Percentiles rank a stretch among this genome's conserved stretches.
Evolutionary conservation across 805 yeast genomes (phyloP).

Genomic region (Spathaspora sp.): DNA sequence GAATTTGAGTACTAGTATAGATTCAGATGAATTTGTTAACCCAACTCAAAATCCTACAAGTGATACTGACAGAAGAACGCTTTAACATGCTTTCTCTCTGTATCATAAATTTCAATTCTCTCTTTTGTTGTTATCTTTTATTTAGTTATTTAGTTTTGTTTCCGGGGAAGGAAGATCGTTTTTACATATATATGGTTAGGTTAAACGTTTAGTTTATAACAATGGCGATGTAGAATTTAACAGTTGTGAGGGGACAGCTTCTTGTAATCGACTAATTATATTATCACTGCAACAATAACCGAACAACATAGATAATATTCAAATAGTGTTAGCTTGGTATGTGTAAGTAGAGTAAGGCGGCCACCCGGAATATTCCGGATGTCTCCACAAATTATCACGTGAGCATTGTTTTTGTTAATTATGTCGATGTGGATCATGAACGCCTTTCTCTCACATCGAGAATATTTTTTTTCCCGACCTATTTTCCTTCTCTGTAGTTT

Average conservation of each 20-base stretch:
- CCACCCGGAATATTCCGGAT: neutral
- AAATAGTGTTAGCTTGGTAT: no score
- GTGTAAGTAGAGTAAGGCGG: neutral
- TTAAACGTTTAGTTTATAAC: neutral
- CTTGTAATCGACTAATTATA: neutral
- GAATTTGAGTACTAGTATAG: slow-evolving; percentile 10
- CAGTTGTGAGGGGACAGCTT: neutral
- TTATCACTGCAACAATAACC: no score
- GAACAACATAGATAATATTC: no score
- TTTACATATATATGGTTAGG: neutral
- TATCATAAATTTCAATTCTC: no score
- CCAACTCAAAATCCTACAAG: neutral
- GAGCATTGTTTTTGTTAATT: neutral
- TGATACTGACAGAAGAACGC: neutral
- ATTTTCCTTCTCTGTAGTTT: neutral
- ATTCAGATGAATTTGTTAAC: slow-evolving; percentile 3
- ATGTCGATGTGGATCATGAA: neutral
- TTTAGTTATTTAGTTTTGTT: neutral
- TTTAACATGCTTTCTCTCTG: neutral
- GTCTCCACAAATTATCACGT: neutral
- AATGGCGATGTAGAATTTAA: neutral
- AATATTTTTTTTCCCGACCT: neutral
- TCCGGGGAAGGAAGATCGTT: neutral
- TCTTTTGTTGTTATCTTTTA: neutral
- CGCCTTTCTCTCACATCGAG: no score